These are phyloP conservation scores for Gryganskiella cystojenkinii DNA, from an alignment of 192 early-diverging fungal species.

Conservation along the genomic window DNA sequence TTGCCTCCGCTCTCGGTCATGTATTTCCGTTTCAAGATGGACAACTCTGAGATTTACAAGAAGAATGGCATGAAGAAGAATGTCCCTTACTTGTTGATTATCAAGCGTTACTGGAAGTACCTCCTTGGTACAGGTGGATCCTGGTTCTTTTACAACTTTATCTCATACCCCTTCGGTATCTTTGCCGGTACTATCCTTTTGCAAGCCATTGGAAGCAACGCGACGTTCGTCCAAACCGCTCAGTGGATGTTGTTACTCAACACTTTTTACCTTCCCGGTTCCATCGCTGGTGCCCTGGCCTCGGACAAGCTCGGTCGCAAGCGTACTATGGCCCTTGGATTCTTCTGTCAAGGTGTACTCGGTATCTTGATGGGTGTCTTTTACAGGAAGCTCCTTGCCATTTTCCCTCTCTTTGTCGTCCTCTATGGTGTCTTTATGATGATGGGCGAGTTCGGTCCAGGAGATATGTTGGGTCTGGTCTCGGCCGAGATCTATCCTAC, in stretches of 20 bases:
- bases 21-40: conserved; percentile 64
- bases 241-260: conserved; percentile 62
- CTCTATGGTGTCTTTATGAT: conserved; percentile 62
- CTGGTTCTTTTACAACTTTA: conserved; percentile 19
- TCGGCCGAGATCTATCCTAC: conserved; percentile 59
- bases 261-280: conserved; percentile 62
- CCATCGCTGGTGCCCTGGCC: conserved; percentile 53
- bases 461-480: conserved; percentile 49
- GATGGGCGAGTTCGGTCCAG: conserved; percentile 59
- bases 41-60: conserved; percentile 55
- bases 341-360: conserved; percentile 55
- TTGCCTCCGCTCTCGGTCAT: conserved; percentile 47
- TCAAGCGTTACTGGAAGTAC: conserved; percentile 58
- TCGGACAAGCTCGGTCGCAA: conserved; percentile 62
- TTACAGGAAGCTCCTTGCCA: conserved; percentile 32
- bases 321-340: conserved; percentile 60
- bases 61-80: conserved; percentile 52
- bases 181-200: conserved; percentile 21
- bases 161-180: conserved; percentile 15
- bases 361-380: conserved; percentile 59
- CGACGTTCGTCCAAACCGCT: conserved; percentile 43
- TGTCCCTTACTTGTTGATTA: conserved; percentile 59
- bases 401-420: conserved; percentile 60
- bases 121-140: conserved; percentile 49
- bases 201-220: conserved; percentile 8